A percentile compares a stretch with the other conserved stretches of the same genome.
Evolutionary conservation across 2,329 filamentous ascomycete genomes (phyloP).

Genomic region (Pleoardoris graminearum): DNA sequence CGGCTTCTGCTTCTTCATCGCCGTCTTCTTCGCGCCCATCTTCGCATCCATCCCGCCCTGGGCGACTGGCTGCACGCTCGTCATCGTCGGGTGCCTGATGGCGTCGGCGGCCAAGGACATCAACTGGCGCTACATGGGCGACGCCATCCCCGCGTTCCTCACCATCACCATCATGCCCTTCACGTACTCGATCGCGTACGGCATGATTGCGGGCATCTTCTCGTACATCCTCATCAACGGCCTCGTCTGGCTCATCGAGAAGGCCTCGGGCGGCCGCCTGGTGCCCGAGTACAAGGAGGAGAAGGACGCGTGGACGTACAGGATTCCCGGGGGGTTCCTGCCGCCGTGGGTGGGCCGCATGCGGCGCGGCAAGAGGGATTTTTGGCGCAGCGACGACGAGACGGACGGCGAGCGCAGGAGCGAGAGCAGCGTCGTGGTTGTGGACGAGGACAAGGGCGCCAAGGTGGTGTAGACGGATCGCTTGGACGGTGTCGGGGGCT

Average conservation of each 20-base stretch:
- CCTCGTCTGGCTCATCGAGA: constrained; percentile 69
- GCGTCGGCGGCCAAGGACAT: constrained; percentile 75
- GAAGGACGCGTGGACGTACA: constrained; percentile 81
- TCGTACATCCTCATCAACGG: constrained; percentile 78
- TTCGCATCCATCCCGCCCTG: constrained; percentile 88
- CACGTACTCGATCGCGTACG: constrained; percentile 86
- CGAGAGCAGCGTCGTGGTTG: constrained; percentile 29
- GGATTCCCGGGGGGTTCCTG: constrained; percentile 72
- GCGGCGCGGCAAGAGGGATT: constrained; percentile 69
- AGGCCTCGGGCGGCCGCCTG: constrained; percentile 68
- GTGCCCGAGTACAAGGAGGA: constrained; percentile 73
- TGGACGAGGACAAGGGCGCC: constrained; percentile 30
- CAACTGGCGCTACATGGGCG: constrained; percentile 82
- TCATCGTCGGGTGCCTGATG: constrained; percentile 90
- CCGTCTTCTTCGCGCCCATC: constrained; percentile 87
- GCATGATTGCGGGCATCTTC: constrained; percentile 78
- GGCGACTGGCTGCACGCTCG: constrained; percentile 85
- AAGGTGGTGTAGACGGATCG: constrained; percentile 21
- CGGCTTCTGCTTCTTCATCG: constrained; percentile 76
- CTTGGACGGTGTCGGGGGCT: no score
- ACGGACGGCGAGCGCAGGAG: constrained; percentile 31
- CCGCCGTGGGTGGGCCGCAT: constrained; percentile 73
- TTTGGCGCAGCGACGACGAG: constrained; percentile 59
- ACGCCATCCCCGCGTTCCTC: constrained; percentile 81
- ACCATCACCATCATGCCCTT: constrained; percentile 87